These are phyloP conservation scores for Kodamaea ohmeri DNA, from an alignment of 1,139 yeast species.

Conservation along the genomic window DNA sequence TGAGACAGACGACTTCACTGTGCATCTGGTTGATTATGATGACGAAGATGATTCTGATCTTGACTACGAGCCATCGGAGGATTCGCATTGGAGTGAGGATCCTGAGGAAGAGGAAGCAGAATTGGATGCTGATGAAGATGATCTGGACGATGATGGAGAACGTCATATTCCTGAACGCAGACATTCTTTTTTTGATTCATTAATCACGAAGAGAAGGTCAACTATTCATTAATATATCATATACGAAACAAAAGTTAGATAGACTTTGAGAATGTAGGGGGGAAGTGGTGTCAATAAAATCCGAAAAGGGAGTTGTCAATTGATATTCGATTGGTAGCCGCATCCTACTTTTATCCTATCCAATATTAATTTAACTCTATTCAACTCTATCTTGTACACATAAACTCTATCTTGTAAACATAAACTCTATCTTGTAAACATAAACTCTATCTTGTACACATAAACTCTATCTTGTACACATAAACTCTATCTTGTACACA, in stretches of 20 bases:
- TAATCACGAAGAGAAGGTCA: slow-evolving; percentile 1
- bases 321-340: no score
- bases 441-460: no score
- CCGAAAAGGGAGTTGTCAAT: no score
- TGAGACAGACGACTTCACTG: slow-evolving; percentile 11
- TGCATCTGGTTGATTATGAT: slow-evolving; percentile 16
- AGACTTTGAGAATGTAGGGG: not conserved
- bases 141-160: slow-evolving; percentile 1
- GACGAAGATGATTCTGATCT: slow-evolving; percentile 16
- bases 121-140: no score
- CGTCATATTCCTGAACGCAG: not conserved
- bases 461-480: no score
- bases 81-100: slow-evolving; percentile 8
- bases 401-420: no score
- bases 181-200: not conserved
- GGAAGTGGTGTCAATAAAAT: no score
- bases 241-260: not conserved
- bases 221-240: not conserved
- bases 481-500: no score
- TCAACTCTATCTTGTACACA: no score
- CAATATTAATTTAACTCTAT: no score
- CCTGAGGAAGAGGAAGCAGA: not conserved
- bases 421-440: no score
- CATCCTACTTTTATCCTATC: no score
- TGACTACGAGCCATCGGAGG: slow-evolving; percentile 9